Evolutionary conservation across 2,329 filamentous ascomycete species (phyloP), one percentile per base, ranked within the genome.

Genomic region (Fusarium redolens): DNA sequence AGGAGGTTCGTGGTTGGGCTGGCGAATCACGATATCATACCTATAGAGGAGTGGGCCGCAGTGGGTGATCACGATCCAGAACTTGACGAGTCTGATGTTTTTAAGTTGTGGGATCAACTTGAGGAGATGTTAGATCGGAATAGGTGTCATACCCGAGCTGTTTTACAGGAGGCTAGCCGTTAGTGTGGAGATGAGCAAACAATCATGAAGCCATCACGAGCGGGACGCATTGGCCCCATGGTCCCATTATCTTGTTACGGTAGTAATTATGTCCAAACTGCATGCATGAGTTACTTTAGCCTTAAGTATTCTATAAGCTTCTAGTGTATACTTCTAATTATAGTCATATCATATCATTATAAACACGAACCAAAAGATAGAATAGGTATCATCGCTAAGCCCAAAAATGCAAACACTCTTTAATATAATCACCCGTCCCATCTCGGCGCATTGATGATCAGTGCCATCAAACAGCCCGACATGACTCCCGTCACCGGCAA

Each of bases 381-480:
- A 56, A 40, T 47, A 67, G 61, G 54, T 54, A 63, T 63, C 51
- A 44, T 61, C 43, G 41, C 43, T 66, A 65, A 50, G 2, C 18
- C 47, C 47, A 50, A 8, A 38, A 48, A 40, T 22, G 33, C 18
- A 51, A 64, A 52, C 45, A 48, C 22, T 18, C 22, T 18, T 28
- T 11, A 4, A 35, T 38, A 13, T 13, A 20, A 41, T 68, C 51
- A 65, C 71, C 41, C 48, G 14, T 68, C 55, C 66, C 79, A 85
- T 14, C 80, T 79, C 6, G 88, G 88, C 18, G 87, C 86, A 68
- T 89, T 88, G 41, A 90, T 80, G 11, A 89, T 83, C 14, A 89
- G 78, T 2, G 82, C 88, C 87, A 89, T 89, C 45, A 88, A 73
- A 33, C 84, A 83, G 10, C 88, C 88, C 11, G 84, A 86, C 12